Evolutionary conservation across 2,329 filamentous ascomycete genomes (phyloP).

Genomic region (Stemphylium vesicarium): DNA sequence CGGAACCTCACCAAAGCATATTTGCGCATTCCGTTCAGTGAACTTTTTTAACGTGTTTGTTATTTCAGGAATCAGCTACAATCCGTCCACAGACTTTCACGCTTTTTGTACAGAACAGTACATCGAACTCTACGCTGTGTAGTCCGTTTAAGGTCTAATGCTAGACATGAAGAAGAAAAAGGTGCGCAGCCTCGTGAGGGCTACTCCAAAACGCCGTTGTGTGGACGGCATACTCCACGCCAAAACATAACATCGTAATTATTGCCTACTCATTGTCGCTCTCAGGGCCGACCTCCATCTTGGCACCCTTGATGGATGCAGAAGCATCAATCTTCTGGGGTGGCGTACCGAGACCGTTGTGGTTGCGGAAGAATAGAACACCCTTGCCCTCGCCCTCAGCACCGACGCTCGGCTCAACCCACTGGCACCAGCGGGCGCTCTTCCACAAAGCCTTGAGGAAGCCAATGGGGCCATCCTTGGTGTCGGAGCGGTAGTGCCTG

Average conservation of each 20-base stretch:
- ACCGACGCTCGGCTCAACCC: conserved; percentile 90
- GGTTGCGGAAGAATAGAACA: conserved; percentile 94
- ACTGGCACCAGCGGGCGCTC: conserved; percentile 87
- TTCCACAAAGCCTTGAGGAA: conserved; percentile 86
- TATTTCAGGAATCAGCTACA: conserved; percentile 5
- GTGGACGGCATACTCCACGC: conserved; percentile 20
- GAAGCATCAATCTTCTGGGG: conserved; percentile 25
- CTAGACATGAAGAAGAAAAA: conserved; percentile 22
- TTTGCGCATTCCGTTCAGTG: background rate
- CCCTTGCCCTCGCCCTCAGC: conserved; percentile 81
- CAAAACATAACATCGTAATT: conserved; percentile 24
- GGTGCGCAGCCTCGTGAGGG: conserved; percentile 8
- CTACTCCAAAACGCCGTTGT: conserved; percentile 29
- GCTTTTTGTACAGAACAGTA: conserved; percentile 6
- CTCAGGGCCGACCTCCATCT: conserved; percentile 45
- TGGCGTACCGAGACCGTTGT: conserved; percentile 78
- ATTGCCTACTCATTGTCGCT: conserved; percentile 39
- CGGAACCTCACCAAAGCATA: background rate
- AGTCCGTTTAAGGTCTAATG: conserved; percentile 20
- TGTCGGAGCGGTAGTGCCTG: conserved; percentile 87
- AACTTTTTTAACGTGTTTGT: conserved; percentile 3
- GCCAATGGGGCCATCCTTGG: conserved; percentile 73
- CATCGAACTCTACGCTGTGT: conserved; percentile 18
- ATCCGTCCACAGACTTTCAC: conserved; percentile 19
- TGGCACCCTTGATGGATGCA: conserved; percentile 39